Base-by-base conservation (phyloP, 1,284 basidiomycete species). In the Calocybe gambosa region DNA sequence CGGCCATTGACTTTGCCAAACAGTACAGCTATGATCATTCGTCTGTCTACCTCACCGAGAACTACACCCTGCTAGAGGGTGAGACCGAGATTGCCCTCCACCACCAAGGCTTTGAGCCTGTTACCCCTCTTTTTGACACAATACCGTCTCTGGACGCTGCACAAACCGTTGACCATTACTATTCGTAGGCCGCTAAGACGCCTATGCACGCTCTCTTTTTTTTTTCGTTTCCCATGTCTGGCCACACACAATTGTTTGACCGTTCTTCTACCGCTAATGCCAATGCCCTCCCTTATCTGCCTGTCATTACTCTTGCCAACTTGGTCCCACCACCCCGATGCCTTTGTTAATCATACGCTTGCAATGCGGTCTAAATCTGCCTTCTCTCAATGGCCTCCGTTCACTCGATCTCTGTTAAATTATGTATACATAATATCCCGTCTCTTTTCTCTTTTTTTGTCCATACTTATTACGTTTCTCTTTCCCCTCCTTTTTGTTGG, bases 341-440 rank as follows among this genome's bases (percentile, higher is more conserved):
- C 42, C 50, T 46, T 41, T 43, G 38, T 48, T 52, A 39, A 10
- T 29, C 28, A 29, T 29, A 10, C 28, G 13, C 28, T 5, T 10
- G 28, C 28, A 29, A 10, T 9, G 8, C 28, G 28, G 28, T 29
- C 9, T 7, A 23, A 37, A 26, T 33, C 12, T 35, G 18, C 18
- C 33, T 42, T 28, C 36, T 8, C 43, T 47, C 41, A 21, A 41
- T 37, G 46, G 28, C 23, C 36, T 9, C 10, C 19, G 18, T 26
- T 41, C 3, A 10, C n/a, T n/a, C n/a, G n/a, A n/a, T n/a, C n/a
- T n/a, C n/a, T n/a, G n/a, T n/a, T 51, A 50, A 53, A 10, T 49
- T 55, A 55, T 53, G 45, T 50, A 51, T 37, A 42, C 45, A 36
- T 53, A 56, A 53, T 55, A 39, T 49, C 36, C 13, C 16, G 20